phyloP scores from a whole-genome alignment of 345 rosid species.

The Salix dunnii region DNA sequence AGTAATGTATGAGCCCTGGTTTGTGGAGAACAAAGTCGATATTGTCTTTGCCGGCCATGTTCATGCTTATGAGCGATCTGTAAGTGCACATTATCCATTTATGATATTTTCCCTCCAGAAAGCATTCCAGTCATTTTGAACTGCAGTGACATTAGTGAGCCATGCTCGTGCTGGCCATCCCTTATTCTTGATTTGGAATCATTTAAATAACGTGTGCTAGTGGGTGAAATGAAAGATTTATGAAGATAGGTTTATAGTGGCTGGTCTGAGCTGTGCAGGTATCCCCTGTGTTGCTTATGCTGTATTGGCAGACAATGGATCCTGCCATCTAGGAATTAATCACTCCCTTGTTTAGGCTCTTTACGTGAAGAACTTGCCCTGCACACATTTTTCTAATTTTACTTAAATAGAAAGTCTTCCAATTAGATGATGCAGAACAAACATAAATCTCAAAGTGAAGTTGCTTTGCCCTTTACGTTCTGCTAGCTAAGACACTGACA shows the following conservation, averaged over 20 bases:
- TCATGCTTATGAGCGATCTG: conserved; percentile 85
- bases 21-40: conserved; percentile 71
- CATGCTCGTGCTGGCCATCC: not conserved
- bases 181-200: not conserved
- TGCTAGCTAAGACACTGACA: not conserved
- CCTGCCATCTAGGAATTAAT: not conserved
- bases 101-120: not conserved
- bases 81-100: conserved; percentile 30
- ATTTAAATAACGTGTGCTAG: not conserved
- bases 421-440: not conserved
- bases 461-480: not conserved
- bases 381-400: not conserved
- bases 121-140: not conserved
- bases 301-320: not conserved
- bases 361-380: not conserved
- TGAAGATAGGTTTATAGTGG: not conserved
- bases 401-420: not conserved
- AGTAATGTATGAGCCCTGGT: conserved; percentile 70
- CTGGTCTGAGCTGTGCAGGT: not conserved
- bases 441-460: too few species aligned
- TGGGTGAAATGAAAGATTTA: too few species aligned
- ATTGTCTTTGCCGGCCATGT: conserved; percentile 81
- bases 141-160: not conserved
- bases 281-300: not conserved
- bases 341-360: not conserved